phyloP scores from a whole-genome alignment of 495 filamentous ascomycete species.

The Oidiodendron maius region DNA sequence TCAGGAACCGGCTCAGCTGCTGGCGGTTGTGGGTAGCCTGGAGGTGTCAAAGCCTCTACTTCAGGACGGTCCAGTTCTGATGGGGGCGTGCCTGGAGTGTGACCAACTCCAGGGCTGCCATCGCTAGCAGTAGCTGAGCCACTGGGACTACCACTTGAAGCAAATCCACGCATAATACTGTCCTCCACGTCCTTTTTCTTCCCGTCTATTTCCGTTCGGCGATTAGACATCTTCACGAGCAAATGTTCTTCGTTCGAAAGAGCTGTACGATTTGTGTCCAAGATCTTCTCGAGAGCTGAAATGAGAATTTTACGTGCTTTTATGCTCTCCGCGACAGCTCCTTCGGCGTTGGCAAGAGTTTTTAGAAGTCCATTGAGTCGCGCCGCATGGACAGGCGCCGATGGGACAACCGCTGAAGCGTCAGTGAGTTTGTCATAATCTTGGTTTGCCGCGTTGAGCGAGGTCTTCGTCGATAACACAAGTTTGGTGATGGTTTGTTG shows the following conservation, averaged over 20 bases:
- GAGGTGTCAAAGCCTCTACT: conserved; percentile 80
- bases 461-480: conserved; percentile 51
- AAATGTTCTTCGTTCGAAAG: conserved; percentile 62
- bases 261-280: conserved; percentile 66
- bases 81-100: conserved; percentile 26
- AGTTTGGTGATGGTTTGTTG: conserved; percentile 70
- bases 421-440: conserved; percentile 82
- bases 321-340: conserved; percentile 82
- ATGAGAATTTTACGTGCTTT: conserved; percentile 77
- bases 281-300: conserved; percentile 71
- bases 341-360: conserved; percentile 83
- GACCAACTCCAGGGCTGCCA: conserved; percentile 24
- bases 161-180: conserved; percentile 76
- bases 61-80: conserved; percentile 61
- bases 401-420: conserved; percentile 54
- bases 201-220: conserved; percentile 60
- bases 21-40: conserved; percentile 39
- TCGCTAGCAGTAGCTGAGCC: conserved; percentile 30
- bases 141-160: conserved; percentile 35
- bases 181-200: conserved; percentile 86
- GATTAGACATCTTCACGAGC: conserved; percentile 49
- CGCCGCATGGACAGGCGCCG: conserved; percentile 86
- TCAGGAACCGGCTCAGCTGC: conserved; percentile 18
- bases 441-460: conserved; percentile 59
- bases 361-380: conserved; percentile 82